A percentile compares a stretch with the other conserved stretches of the same genome.
Evolutionary conservation across 2,329 filamentous ascomycete genomes (phyloP).

Genomic region (Leptographium procerum): DNA sequence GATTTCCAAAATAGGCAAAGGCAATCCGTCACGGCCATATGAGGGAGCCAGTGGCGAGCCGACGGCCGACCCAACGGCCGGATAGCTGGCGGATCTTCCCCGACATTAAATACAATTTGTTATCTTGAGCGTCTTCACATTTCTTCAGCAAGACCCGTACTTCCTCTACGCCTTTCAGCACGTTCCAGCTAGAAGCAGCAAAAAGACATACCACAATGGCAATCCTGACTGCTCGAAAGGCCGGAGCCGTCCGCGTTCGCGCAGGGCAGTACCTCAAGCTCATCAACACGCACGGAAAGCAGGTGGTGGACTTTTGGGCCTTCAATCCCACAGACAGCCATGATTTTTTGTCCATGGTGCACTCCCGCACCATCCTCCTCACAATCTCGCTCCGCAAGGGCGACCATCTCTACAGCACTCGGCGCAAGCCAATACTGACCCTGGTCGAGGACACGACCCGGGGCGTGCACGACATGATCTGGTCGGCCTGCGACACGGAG

Average conservation of each 20-base stretch:
- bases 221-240: slow-evolving; percentile 29
- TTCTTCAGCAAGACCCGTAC: neutral
- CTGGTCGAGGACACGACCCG: slow-evolving; percentile 24
- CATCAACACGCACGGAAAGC: slow-evolving; percentile 34
- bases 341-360: slow-evolving; percentile 26
- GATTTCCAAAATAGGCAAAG: too few relatives aligned
- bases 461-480: slow-evolving; percentile 27
- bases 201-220: slow-evolving; percentile 5
- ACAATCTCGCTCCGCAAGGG: slow-evolving; percentile 18
- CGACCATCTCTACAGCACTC: slow-evolving; percentile 24
- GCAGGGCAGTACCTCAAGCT: slow-evolving; percentile 29
- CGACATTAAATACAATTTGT: neutral
- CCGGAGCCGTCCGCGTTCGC: slow-evolving; percentile 24
- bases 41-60: neutral
- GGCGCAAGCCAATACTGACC: slow-evolving; percentile 24
- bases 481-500: slow-evolving; percentile 27
- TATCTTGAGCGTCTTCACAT: neutral
- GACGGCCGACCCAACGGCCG: neutral
- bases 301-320: slow-evolving; percentile 39
- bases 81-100: neutral
- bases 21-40: neutral
- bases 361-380: slow-evolving; percentile 22
- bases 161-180: neutral
- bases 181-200: neutral
- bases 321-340: slow-evolving; percentile 24